A percentile compares a stretch with the other conserved stretches of the same genome.
phyloP scores from a whole-genome alignment of 139 green algal species.

The Chlamydomonas eustigma region DNA sequence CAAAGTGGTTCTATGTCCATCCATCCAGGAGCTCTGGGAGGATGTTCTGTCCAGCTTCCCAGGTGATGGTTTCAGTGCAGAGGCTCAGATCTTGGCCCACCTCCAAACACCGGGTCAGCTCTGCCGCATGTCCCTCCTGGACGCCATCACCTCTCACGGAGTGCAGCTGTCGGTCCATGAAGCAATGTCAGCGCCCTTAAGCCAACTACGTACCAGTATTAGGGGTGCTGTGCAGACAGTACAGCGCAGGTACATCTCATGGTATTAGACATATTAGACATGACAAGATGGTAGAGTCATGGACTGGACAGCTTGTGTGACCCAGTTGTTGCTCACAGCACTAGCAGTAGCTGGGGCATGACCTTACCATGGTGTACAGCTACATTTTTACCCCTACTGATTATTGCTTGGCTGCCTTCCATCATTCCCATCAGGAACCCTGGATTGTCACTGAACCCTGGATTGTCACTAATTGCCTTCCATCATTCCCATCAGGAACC shows the following conservation, averaged over 20 bases:
- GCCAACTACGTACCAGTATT: slow-evolving; percentile 20
- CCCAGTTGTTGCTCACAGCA: too few relatives aligned
- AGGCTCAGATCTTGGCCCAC: background rate
- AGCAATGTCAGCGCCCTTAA: slow-evolving; percentile 11
- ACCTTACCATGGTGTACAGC: too few relatives aligned
- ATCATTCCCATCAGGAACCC: too few relatives aligned
- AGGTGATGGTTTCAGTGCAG: background rate
- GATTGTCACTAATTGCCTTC: too few relatives aligned
- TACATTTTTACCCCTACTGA: too few relatives aligned
- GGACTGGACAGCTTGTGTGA: too few relatives aligned
- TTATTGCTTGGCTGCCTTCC: too few relatives aligned
- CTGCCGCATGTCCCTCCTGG: slow-evolving; percentile 30
- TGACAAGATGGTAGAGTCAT: too few relatives aligned
- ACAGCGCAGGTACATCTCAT: slow-evolving; percentile 23
- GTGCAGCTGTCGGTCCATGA: slow-evolving; percentile 19
- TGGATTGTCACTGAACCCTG: background rate
- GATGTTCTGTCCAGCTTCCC: background rate
- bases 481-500: too few relatives aligned
- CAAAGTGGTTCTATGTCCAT: background rate
- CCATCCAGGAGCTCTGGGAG: slow-evolving; percentile 9
- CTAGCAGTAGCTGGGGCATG: too few relatives aligned
- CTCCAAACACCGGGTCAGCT: background rate
- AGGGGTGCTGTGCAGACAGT: slow-evolving; percentile 21
- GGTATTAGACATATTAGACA: too few relatives aligned
- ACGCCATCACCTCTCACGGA: slow-evolving; percentile 38